Evolutionary conservation across 129 eudicot genomes (phyloP), one percentile per base, ranked within the genome.

Genomic region (Dittrichia graveolens): DNA sequence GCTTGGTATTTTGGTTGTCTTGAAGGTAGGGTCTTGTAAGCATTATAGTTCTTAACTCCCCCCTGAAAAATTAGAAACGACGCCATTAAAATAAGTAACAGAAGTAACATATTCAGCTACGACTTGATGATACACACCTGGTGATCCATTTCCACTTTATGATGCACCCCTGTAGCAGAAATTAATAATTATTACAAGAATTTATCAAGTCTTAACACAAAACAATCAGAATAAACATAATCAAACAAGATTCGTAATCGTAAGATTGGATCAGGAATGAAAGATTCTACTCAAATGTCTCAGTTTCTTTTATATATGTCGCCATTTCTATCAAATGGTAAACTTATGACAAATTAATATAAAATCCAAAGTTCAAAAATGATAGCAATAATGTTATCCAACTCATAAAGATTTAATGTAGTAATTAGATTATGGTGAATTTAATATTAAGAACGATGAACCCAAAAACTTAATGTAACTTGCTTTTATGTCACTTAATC

Each of bases 1-100:
- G 97, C 94, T 61, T 74, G 89, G 57, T 83, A 86, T 50, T 58
- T 84, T 61, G 85, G 85, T 42, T 47, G 91, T 81, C 78, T 80
- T 18, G 74, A 73, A 65, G 62, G 31, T 24, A 24, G 15, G 61
- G 11, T 65, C 73, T 79, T 78, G 40, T 48, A 61, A 44, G 72
- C 59, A 57, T 83, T 88, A 24, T 82, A 85, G 31, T 78, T 77
- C 75, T 59, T 67, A 38, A 60, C 84, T 65, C 71, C 79, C 73
- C 78, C 84, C 91, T 89, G 62, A 39, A 37, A 0, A 48, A 35
- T 42, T 39, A 72, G 55, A 47, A 59, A 45, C 48, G 19, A 12
- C 38, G 34, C 6, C 2, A 14, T 38, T 4, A 56, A 38, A 65
- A 43, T 10, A 10, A 1, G 19, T 3, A 1, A 3, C 48, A 14